These are phyloP conservation scores for Exophiala bonariae DNA, from an alignment of 2,329 filamentous ascomycete genomes.

Conservation along the genomic window DNA sequence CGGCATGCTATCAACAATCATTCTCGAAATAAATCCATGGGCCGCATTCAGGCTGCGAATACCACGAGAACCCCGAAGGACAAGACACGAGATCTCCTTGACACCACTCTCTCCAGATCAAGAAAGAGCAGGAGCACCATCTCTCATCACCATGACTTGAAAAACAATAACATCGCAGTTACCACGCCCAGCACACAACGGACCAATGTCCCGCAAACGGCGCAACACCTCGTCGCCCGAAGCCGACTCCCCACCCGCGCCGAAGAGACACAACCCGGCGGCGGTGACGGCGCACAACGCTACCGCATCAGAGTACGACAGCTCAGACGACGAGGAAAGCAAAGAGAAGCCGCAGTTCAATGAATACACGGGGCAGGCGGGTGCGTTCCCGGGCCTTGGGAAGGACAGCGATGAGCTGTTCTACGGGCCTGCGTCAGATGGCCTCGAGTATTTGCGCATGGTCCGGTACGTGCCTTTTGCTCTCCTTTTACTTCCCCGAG, in stretches of 20 bases:
- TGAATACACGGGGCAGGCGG: constrained; percentile 69
- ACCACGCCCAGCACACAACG: no score
- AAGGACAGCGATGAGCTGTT: constrained; percentile 56
- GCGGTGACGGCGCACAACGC: constrained; percentile 9
- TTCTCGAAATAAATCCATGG: no score
- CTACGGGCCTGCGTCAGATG: constrained; percentile 67
- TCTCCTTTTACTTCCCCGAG: no score
- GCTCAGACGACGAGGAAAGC: constrained; percentile 30
- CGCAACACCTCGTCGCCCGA: constrained; percentile 31
- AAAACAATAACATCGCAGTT: no score
- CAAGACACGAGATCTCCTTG: no score
- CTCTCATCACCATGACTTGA: no score
- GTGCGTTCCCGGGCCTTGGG: constrained; percentile 67
- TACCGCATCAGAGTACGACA: constrained; percentile 27
- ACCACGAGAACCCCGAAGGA: no score
- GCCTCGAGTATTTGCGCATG: constrained; percentile 68
- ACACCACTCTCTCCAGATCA: no score
- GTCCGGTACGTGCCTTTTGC: constrained; percentile 64
- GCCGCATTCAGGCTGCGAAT: no score
- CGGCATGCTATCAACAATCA: no score
- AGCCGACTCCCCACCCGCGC: constrained; percentile 11
- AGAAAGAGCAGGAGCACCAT: no score
- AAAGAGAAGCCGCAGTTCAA: constrained; percentile 52
- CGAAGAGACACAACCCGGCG: constrained; percentile 17
- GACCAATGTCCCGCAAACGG: constrained; percentile 29